phyloP scores from a whole-genome alignment of 2,329 filamentous ascomycete genomes.

The Cladosporium velox region DNA sequence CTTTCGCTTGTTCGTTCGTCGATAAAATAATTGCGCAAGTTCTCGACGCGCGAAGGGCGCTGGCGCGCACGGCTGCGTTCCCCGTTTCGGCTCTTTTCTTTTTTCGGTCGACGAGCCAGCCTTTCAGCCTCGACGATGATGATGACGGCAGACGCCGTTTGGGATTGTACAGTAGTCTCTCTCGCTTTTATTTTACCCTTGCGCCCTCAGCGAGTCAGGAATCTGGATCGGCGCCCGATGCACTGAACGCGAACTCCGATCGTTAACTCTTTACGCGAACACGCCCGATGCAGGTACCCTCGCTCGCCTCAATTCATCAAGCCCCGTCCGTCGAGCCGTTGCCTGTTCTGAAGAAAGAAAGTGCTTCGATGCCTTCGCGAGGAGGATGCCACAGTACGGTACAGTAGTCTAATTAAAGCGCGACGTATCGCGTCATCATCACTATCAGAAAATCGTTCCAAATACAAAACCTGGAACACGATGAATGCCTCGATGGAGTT shows the following conservation, averaged over 20 bases:
- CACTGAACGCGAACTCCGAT: neutral
- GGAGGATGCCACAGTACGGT: neutral
- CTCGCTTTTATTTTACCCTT: neutral
- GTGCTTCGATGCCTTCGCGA: neutral
- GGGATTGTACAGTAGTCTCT: neutral
- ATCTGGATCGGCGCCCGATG: neutral
- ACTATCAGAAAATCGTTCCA: neutral
- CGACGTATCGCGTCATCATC: neutral
- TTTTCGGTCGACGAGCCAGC: neutral
- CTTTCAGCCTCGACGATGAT: neutral
- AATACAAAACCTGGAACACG: neutral
- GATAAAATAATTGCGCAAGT: constrained; percentile 1
- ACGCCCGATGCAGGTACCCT: constrained; percentile 6
- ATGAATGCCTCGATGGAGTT: too few species aligned
- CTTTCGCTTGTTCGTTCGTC: neutral
- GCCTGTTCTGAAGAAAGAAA: neutral
- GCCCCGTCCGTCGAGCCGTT: neutral
- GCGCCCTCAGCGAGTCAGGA: neutral
- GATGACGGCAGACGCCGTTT: neutral
- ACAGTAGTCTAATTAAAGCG: neutral
- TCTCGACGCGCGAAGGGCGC: neutral
- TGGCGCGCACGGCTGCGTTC: neutral
- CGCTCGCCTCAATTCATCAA: neutral
- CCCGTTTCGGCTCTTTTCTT: neutral
- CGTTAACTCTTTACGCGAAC: neutral